These are phyloP conservation scores for Kwoniella bestiolae DNA, from an alignment of 768 basidiomycete genomes.

Conservation along the genomic window DNA sequence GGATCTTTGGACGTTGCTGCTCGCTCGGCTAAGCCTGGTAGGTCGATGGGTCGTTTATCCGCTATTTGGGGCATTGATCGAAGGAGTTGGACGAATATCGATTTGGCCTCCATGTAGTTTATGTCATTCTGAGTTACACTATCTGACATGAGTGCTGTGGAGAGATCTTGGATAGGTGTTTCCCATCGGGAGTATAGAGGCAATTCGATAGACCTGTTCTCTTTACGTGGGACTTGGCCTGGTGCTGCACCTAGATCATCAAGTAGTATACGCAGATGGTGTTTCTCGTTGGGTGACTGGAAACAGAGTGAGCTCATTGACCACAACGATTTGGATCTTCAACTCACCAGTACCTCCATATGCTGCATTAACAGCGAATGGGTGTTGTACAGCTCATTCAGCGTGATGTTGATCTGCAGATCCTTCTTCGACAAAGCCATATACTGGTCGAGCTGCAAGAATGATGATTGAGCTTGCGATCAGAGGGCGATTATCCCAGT, in stretches of 20 bases:
- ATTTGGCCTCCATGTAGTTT: conserved; percentile 99
- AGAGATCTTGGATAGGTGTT: conserved; percentile 96
- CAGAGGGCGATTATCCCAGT: too few species aligned
- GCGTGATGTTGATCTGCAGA: conserved; percentile 93
- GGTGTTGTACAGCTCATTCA: conserved; percentile 99
- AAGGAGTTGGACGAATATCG: conserved; percentile 95
- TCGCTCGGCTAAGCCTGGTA: conserved; percentile 84
- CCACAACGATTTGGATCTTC: too few species aligned
- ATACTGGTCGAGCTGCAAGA: conserved; percentile 92
- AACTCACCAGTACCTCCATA: conserved; percentile 86
- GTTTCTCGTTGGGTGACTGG: conserved; percentile 95
- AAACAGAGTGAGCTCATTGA: conserved; percentile 11
- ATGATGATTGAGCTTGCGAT: neutral
- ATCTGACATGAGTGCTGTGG: conserved; percentile 83
- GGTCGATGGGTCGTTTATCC: conserved; percentile 86
- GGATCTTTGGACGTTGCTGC: conserved; percentile 98
- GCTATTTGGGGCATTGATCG: conserved; percentile 86
- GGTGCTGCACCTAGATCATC: conserved; percentile 95
- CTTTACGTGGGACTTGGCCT: conserved; percentile 93
- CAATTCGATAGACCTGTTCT: conserved; percentile 91
- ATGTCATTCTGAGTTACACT: conserved; percentile 97
- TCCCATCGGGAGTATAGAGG: conserved; percentile 97
- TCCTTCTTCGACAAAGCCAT: conserved; percentile 99
- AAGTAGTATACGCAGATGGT: conserved; percentile 92
- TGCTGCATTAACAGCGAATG: conserved; percentile 94